These are phyloP conservation scores for Mortierella alpina DNA, from an alignment of 192 early-diverging fungal genomes.

Conservation along the genomic window DNA sequence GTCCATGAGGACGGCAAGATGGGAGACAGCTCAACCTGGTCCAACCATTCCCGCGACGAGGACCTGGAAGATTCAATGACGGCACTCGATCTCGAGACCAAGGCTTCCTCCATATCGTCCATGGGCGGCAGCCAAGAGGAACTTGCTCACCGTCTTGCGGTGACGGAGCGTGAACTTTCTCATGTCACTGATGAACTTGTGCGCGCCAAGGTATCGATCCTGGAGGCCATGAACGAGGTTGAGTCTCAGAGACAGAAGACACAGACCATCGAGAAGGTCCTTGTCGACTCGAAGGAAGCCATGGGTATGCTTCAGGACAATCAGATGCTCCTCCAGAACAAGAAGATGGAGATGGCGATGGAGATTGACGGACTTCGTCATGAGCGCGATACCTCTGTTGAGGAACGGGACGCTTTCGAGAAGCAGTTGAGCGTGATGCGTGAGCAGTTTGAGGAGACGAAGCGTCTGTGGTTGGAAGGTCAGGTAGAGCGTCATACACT, in stretches of 20 bases:
- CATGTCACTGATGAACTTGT: conserved; percentile 49
- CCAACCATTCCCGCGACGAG: conserved; percentile 36
- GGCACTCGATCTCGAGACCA: conserved; percentile 9
- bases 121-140: conserved; percentile 17
- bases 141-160: conserved; percentile 22
- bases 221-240: conserved; percentile 54
- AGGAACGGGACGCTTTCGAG: conserved; percentile 29
- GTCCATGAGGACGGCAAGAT: conserved; percentile 33
- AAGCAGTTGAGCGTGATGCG: conserved; percentile 37
- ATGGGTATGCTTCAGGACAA: conserved; percentile 43
- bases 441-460: conserved; percentile 51
- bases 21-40: conserved; percentile 39
- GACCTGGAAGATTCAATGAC: conserved; percentile 1
- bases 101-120: conserved; percentile 36
- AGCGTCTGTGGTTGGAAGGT: conserved; percentile 42
- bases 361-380: conserved; percentile 43
- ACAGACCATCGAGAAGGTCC: conserved; percentile 34
- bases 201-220: conserved; percentile 43
- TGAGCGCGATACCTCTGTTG: conserved; percentile 23
- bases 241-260: conserved; percentile 44
- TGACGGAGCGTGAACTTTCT: conserved; percentile 34
- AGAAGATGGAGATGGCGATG: conserved; percentile 49
- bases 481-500: conserved; percentile 45
- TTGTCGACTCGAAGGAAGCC: conserved; percentile 52
- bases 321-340: conserved; percentile 34